phyloP scores from a whole-genome alignment of 2,329 filamentous ascomycete species.

The Fusarium continuum region DNA sequence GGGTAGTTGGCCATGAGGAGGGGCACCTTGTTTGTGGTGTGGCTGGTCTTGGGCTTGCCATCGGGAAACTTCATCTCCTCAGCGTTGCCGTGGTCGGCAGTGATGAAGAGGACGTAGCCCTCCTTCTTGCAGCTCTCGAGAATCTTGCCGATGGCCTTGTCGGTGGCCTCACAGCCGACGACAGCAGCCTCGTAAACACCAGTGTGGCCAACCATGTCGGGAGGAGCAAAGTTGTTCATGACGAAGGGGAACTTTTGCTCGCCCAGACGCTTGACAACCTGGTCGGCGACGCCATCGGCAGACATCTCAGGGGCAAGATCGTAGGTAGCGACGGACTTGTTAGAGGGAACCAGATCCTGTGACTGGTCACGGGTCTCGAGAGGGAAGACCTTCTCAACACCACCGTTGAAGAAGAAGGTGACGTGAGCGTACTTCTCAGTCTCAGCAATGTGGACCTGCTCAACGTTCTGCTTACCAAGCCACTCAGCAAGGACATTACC shows the following conservation, averaged over 20 bases:
- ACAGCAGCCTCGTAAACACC: constrained; percentile 96
- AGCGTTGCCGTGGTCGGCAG: constrained; percentile 95
- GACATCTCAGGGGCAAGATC: constrained; percentile 97
- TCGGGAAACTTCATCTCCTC: constrained; percentile 99
- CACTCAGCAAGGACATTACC: constrained; percentile 98
- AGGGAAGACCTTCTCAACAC: constrained; percentile 94
- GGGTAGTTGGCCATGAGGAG: constrained; percentile 99
- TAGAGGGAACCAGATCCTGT: constrained; percentile 82
- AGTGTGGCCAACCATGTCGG: constrained; percentile 99
- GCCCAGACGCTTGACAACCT: constrained; percentile 85
- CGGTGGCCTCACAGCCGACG: constrained; percentile 83
- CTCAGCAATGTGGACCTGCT: constrained; percentile 97
- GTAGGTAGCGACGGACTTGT: constrained; percentile 90
- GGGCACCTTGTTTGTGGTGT: constrained; percentile 97
- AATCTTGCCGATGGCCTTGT: constrained; percentile 92
- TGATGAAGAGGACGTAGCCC: constrained; percentile 94
- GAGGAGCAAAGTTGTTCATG: constrained; percentile 99
- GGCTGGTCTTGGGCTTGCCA: constrained; percentile 96
- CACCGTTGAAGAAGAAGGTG: constrained; percentile 99
- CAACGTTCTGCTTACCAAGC: constrained; percentile 85
- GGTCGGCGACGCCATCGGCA: constrained; percentile 86
- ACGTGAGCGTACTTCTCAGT: constrained; percentile 99
- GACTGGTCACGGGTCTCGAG: constrained; percentile 89
- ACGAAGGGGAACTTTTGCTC: constrained; percentile 93
- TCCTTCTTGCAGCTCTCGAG: constrained; percentile 94